Base-by-base conservation (phyloP, 768 basidiomycete species). In the Macrolepiota dolichaula region DNA sequence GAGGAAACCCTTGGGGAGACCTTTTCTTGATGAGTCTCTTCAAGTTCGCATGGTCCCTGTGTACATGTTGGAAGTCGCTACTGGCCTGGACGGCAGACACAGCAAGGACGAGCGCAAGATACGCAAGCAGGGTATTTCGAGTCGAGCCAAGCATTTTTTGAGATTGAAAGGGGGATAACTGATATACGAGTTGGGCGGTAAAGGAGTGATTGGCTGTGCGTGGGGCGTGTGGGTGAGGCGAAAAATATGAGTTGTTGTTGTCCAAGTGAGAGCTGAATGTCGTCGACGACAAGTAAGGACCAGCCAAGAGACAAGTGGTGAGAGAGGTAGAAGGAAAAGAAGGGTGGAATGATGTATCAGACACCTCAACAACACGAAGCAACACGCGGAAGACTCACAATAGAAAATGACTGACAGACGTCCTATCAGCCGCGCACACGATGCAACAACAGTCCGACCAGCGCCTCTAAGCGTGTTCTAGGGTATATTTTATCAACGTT, bases 1-100 rank as follows among this genome's bases (percentile, higher is more conserved):
- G 69, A 52, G 71, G 64, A 24, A 60, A 53, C n/a, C 65, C 42
- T 46, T 59, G 63, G 59, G 70, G 68, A 57, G 70, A 61, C 46
- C 46, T 67, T 70, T 88, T 91, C 76, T 80, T 89, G 65, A 92
- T 70, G 71, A 92, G 73, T 67, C 90, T 87, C 68, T 85, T 83
- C 67, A 85, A 73, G 67, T 76, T 76, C 54, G 67, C 77, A 73
- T 89, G 86, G 72, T 82, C 82, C 65, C 84, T 84, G 54, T 78
- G 85, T 37, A 73, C 73, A 63, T 70, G 66, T 32, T 72, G 74
- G 63, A 76, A 73, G 62, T 77, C 70, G 59, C 80, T 74, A 68
- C 32, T 58, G 25, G 83, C 82, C 59, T 82, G 76, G 63, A 79
- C 72, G 65, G 79, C 68, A 55, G 71, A 70, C 67, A 84, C 68